Conservation (phyloP, 305 asterid species). For the Solanum hybrid region DNA sequence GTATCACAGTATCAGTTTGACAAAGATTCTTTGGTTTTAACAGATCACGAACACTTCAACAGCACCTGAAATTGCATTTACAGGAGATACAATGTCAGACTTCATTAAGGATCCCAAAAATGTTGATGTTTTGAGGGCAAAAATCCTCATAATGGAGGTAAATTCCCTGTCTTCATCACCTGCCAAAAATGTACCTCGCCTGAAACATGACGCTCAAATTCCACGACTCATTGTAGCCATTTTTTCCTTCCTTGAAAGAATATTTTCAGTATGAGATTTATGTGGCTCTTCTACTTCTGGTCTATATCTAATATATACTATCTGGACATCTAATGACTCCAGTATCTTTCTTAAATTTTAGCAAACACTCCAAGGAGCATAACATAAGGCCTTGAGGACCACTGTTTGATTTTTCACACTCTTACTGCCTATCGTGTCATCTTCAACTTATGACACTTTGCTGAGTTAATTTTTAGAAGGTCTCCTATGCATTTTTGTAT, state of each 20-base stretch:
- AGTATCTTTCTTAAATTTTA: background rate
- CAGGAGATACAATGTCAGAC: conserved; percentile 94
- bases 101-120: conserved; percentile 66
- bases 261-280: background rate
- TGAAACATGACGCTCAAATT: background rate
- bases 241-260: background rate
- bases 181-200: background rate
- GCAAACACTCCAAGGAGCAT: background rate
- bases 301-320: background rate
- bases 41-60: conserved; percentile 69
- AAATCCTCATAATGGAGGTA: conserved; percentile 92
- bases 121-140: conserved; percentile 65
- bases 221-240: background rate
- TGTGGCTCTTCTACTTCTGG: background rate
- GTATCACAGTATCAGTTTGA: background rate
- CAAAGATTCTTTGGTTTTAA: conserved; percentile 5
- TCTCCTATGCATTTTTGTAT: background rate
- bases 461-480: background rate
- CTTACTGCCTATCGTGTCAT: background rate
- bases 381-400: background rate
- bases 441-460: background rate
- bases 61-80: conserved; percentile 85
- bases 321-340: background rate
- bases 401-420: background rate
- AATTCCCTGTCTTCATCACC: background rate